phyloP scores from a whole-genome alignment of 768 basidiomycete species.

The Trametes gibbosa region DNA sequence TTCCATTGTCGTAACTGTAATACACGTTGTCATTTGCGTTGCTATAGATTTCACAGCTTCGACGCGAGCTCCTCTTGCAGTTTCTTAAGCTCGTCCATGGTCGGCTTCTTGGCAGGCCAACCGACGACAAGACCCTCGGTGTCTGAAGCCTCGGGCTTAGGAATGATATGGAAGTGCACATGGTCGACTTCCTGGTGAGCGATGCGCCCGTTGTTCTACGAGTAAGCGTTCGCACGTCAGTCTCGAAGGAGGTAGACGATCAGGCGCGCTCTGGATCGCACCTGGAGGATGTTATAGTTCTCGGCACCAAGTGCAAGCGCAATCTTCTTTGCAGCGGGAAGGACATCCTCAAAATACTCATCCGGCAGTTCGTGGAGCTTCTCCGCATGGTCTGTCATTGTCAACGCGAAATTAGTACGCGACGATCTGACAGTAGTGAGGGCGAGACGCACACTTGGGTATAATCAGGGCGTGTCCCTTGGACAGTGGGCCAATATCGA shows the following conservation, averaged over 20 bases:
- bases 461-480: constrained; percentile 90
- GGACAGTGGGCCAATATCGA: constrained; percentile 90
- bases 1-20: not conserved
- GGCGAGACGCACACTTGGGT: constrained; percentile 70
- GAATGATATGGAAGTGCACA: constrained; percentile 93
- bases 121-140: constrained; percentile 75
- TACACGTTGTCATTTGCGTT: not conserved
- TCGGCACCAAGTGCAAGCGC: constrained; percentile 69
- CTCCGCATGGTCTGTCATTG: constrained; percentile 78
- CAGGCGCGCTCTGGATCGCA: constrained; percentile 16
- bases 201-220: constrained; percentile 66
- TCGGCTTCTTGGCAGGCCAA: constrained; percentile 65
- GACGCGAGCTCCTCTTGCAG: constrained; percentile 57
- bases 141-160: constrained; percentile 68
- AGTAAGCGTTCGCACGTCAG: too few relatives aligned
- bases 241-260: constrained; percentile 22
- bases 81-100: constrained; percentile 64
- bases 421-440: not conserved
- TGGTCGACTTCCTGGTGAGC: constrained; percentile 69
- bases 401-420: not conserved
- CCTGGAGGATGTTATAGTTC: constrained; percentile 87
- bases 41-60: constrained; percentile 40
- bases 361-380: constrained; percentile 90
- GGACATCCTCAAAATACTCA: constrained; percentile 70
- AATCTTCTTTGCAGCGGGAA: constrained; percentile 86